phyloP scores from a whole-genome alignment of 371 early-diverging fungal genomes.

The Funneliformis caledonium region DNA sequence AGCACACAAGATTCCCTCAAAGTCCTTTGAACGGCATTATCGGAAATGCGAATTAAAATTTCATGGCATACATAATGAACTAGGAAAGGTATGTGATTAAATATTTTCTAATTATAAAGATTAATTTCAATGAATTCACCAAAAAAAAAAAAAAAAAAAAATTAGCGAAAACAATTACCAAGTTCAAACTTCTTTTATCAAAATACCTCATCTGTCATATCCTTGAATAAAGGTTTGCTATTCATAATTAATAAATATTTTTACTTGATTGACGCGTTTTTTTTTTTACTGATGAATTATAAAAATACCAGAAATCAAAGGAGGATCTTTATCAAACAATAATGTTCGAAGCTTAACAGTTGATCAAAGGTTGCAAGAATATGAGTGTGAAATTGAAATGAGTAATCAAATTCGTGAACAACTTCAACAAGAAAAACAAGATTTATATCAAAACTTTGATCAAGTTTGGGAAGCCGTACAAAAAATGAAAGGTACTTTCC shows the following conservation, averaged over 20 bases:
- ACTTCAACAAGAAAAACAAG: slow-evolving; percentile 5
- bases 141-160: background rate
- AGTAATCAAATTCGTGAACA: slow-evolving; percentile 28
- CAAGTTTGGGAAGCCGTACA: slow-evolving; percentile 37
- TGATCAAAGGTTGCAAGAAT: slow-evolving; percentile 23
- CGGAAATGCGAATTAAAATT: slow-evolving; percentile 34
- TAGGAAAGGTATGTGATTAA: slow-evolving; percentile 20
- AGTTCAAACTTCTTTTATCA: slow-evolving; percentile 37
- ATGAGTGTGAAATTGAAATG: background rate
- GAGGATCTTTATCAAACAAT: background rate
- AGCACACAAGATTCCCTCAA: slow-evolving; percentile 33
- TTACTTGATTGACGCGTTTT: background rate
- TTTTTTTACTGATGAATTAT: background rate
- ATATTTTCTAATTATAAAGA: background rate
- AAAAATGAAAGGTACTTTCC: slow-evolving; percentile 21
- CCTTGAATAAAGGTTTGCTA: slow-evolving; percentile 28
- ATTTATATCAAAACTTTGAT: slow-evolving; percentile 38
- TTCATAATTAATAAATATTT: background rate
- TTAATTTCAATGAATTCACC: background rate
- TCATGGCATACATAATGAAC: slow-evolving; percentile 38
- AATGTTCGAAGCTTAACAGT: slow-evolving; percentile 27
- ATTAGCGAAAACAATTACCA: slow-evolving; percentile 26
- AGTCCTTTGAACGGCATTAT: slow-evolving; percentile 31
- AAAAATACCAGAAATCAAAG: background rate
- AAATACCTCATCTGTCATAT: slow-evolving; percentile 20